phyloP scores from a whole-genome alignment of 192 early-diverging fungal species.

The Pilobolus umbonatus region DNA sequence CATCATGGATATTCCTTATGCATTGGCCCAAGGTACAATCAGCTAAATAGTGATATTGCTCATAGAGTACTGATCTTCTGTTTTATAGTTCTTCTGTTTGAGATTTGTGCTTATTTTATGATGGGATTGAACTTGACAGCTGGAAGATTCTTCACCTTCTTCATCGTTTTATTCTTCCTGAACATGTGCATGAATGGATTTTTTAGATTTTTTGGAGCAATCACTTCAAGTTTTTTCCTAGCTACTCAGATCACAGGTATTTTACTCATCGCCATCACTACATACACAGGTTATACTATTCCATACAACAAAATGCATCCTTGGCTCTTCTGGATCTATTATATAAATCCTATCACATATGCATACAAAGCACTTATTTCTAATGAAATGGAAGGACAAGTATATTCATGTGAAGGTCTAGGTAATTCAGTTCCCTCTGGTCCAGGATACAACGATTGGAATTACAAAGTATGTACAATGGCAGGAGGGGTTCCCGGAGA shows the following conservation, averaged over 20 bases:
- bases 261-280: slow-evolving; percentile 44
- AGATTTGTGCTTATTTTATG: slow-evolving; percentile 57
- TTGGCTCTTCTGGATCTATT: slow-evolving; percentile 64
- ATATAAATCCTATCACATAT: slow-evolving; percentile 67
- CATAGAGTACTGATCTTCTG: slow-evolving; percentile 5
- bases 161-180: slow-evolving; percentile 48
- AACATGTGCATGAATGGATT: slow-evolving; percentile 54
- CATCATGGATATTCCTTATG: slow-evolving; percentile 47
- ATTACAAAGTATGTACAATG: slow-evolving; percentile 54
- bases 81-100: slow-evolving; percentile 50
- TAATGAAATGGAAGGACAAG: slow-evolving; percentile 58
- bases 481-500: slow-evolving; percentile 53
- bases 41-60: background rate
- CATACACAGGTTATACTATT: slow-evolving; percentile 58
- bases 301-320: slow-evolving; percentile 56
- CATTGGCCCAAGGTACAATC: slow-evolving; percentile 31
- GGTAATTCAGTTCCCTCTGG: slow-evolving; percentile 27
- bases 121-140: slow-evolving; percentile 47
- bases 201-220: slow-evolving; percentile 51
- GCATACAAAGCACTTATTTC: slow-evolving; percentile 59
- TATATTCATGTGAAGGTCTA: slow-evolving; percentile 28
- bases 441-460: slow-evolving; percentile 32
- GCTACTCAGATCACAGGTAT: slow-evolving; percentile 51
- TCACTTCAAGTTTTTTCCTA: slow-evolving; percentile 44
- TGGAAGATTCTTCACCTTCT: slow-evolving; percentile 54